Conservation (phyloP, 2,329 filamentous ascomycete species). For the Macrophomina phaseolina region DNA sequence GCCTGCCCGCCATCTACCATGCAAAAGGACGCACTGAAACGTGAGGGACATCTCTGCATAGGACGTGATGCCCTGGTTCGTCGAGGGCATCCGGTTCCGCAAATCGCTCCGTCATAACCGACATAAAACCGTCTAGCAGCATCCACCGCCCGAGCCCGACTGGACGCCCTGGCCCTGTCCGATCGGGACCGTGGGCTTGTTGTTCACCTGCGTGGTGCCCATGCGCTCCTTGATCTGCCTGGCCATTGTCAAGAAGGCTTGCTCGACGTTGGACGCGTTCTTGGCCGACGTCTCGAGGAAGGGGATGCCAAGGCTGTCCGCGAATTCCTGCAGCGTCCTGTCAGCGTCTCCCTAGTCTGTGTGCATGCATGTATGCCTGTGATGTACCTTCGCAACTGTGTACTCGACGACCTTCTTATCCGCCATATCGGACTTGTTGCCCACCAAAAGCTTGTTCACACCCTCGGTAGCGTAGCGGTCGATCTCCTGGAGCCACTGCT, state of each 20-base stretch:
- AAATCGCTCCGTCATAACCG: conserved; percentile 20
- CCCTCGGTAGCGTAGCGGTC: conserved; percentile 99
- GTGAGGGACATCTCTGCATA: conserved; percentile 25
- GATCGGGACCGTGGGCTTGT: conserved; percentile 97
- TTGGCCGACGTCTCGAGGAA: conserved; percentile 99
- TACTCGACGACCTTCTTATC: conserved; percentile 99
- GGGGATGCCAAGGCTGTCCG: conserved; percentile 96
- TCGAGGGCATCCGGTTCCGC: conserved; percentile 24
- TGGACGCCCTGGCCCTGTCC: conserved; percentile 94
- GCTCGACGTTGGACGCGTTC: conserved; percentile 99
- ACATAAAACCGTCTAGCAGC: conserved; percentile 69
- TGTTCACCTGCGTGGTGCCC: conserved; percentile 96
- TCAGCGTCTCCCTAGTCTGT: conserved; percentile 29
- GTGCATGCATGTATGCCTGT: not conserved
- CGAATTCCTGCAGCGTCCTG: conserved; percentile 77
- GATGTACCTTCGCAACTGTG: conserved; percentile 92
- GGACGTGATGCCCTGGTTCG: conserved; percentile 21
- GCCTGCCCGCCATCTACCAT: conserved; percentile 28
- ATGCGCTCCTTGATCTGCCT: conserved; percentile 99
- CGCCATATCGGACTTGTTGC: conserved; percentile 99
- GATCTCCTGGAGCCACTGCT: conserved; percentile 99
- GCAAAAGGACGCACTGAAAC: conserved; percentile 28
- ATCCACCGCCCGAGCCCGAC: conserved; percentile 81
- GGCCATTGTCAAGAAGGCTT: conserved; percentile 99
- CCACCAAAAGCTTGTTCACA: conserved; percentile 98